Percentiles rank a stretch among this genome's conserved stretches.
These are phyloP conservation scores for Spergularia azorica DNA, from an alignment of 179 eudicot genomes.

Conservation along the genomic window DNA sequence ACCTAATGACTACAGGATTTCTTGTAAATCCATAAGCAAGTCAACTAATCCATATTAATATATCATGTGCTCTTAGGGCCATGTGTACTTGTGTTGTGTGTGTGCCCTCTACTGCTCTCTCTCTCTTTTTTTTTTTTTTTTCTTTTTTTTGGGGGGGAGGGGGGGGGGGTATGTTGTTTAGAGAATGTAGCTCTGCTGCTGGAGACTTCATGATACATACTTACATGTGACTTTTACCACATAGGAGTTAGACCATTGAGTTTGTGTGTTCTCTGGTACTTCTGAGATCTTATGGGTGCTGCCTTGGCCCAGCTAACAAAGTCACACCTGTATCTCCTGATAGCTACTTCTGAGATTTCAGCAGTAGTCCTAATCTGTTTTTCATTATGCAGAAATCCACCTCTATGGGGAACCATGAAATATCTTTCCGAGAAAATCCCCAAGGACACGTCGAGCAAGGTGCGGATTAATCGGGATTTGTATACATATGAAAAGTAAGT, in stretches of 20 bases:
- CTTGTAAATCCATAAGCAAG: background rate
- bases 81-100: background rate
- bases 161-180: too few relatives aligned
- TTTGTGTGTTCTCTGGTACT: too few relatives aligned
- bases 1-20: background rate
- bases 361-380: conserved; percentile 7
- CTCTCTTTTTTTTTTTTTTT: too few relatives aligned
- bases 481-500: conserved; percentile 89
- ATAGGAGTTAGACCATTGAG: too few relatives aligned
- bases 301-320: background rate
- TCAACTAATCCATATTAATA: background rate
- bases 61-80: background rate
- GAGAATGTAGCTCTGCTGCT: too few relatives aligned
- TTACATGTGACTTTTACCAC: too few relatives aligned
- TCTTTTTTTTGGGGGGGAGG: too few relatives aligned
- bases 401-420: conserved; percentile 99
- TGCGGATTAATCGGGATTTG: conserved; percentile 93
- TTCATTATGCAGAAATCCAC: conserved; percentile 76
- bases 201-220: too few relatives aligned
- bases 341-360: background rate
- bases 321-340: background rate
- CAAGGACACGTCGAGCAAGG: conserved; percentile 95
- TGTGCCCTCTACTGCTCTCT: too few relatives aligned
- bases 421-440: conserved; percentile 94
- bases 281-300: too few relatives aligned